Base-by-base conservation (phyloP, 441 rosid genomes). In the Raphanus hybrid region DNA sequence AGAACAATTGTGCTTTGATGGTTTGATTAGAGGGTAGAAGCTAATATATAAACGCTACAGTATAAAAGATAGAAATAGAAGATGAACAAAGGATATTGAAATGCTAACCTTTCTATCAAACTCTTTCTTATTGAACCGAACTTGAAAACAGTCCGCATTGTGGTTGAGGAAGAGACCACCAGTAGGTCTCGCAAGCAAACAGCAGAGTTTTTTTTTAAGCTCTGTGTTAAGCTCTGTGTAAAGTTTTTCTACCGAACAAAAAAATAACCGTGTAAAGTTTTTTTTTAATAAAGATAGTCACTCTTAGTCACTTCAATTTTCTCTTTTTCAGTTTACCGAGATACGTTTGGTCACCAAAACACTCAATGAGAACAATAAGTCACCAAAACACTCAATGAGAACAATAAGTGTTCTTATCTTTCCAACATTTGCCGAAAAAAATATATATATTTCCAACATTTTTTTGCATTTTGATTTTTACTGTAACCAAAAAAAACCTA, bases 41-140 rank as follows among this genome's bases (percentile, higher is more conserved):
- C 48, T 41, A 41, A 10, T 41, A 41, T 41, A 41, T 41, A 41
- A 41, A 41, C 48, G 48, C 48, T 41, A 41, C 48, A 41, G 48
- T 41, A 41, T 48, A 48, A 48, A 16, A 55, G 60, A 16, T 16
- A 55, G 12, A 16, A 16, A 55, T 55, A 55, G 60, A 55, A 55
- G 60, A 55, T 55, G 60, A 55, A 55, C 60, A 55, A 55, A 55
- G 60, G 60, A 55, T 55, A 55, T 55, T 55, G 27, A 55, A 27
- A 55, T 55, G 60, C 60, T 55, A 55, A 55, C 60, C 27, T 55
- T 16, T 55, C 16, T 12, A 48, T 41, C 48, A 41, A 41, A 41
- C 48, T 41, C 48, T 41, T 41, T 41, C 48, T 41, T 41, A 41
- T 41, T 41, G 48, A 41, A 41, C 48, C 48, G 55, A 48, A 48